Conservation (phyloP, 306 rosid genomes). For the Pterocarpus santalinus region DNA sequence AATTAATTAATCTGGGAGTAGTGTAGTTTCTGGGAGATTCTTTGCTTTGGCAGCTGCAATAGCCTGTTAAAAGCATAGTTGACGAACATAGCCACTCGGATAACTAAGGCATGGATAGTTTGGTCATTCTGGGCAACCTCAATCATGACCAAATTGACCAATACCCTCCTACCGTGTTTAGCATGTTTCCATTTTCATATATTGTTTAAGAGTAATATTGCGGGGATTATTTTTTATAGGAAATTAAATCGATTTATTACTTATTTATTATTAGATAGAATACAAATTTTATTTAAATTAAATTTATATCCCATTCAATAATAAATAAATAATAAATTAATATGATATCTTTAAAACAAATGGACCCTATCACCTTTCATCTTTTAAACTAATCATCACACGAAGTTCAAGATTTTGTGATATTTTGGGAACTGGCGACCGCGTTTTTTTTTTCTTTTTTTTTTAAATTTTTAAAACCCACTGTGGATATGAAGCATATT, state of each 20-base stretch:
- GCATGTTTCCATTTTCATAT: background rate
- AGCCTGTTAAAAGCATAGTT: conserved; percentile 39
- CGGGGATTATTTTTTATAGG: too few relatives aligned
- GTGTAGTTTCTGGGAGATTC: conserved; percentile 41
- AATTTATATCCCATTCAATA: too few relatives aligned
- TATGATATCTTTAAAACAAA: too few relatives aligned
- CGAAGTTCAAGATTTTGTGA: background rate
- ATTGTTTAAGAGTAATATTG: background rate
- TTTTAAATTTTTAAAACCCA: too few relatives aligned
- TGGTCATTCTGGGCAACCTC: background rate
- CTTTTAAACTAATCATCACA: too few relatives aligned
- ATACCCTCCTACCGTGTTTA: background rate
- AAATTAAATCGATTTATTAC: too few relatives aligned
- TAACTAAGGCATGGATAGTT: background rate
- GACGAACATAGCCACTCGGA: background rate
- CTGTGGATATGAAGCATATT: too few relatives aligned
- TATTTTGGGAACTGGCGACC: background rate
- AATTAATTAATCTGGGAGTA: too few relatives aligned
- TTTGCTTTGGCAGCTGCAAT: conserved; percentile 29
- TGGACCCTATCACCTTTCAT: too few relatives aligned
- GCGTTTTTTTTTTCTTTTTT: background rate
- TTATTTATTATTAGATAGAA: too few relatives aligned
- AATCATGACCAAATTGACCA: background rate
- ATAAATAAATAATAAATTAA: too few relatives aligned
- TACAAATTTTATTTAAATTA: too few relatives aligned